Base-by-base conservation (phyloP, 306 rosid genomes). In the Biancaea sappan region DNA sequence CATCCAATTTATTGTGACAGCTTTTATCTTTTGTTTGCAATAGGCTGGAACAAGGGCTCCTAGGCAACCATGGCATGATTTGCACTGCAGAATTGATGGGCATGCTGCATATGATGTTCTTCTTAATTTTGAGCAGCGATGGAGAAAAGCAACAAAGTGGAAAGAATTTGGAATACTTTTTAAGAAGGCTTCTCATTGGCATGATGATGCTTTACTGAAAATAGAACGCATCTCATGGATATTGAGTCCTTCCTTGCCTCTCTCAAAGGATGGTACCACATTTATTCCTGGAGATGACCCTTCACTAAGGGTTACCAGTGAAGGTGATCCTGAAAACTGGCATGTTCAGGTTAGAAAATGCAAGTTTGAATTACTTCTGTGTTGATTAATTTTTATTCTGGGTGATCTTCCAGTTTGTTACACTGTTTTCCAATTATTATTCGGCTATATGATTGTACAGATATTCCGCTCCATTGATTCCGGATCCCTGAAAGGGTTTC, bases 41-140 rank as follows among this genome's bases (percentile, higher is more conserved):
- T 80, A 94, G 99, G 67, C 92, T 86, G 96, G 95, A 80, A 75
- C 84, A 58, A 88, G 75, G 84, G 89, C 81, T 79, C 99, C 99
- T 61, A 80, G 99, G 84, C 80, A 94, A 86, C 99, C 99, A 11
- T 94, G 99, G 99, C 99, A 94, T 83, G 99, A 94, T 81, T 81
- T 88, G 87, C 99, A 94, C 82, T 83, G 96, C 84, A 86, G 90
- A 85, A 77, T 94, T 68, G 97, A 94, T n/a, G 99, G 97, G 66
- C 96, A 96, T 72, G 96, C 97, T 69, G 99, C 99, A 29, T 94
- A 92, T 58, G 99, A 94, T 79, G 81, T 92, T 89, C 95, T 94
- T 77, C 73, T 94, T 75, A 92, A 94, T 85, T 94, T 94, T 74
- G 99, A 94, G 80, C 96, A 94, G 82, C 96, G 97, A 29, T 94